Evolutionary conservation across 371 early-diverging fungal genomes (phyloP).

Genomic region (Rhizomucor pusillus): DNA sequence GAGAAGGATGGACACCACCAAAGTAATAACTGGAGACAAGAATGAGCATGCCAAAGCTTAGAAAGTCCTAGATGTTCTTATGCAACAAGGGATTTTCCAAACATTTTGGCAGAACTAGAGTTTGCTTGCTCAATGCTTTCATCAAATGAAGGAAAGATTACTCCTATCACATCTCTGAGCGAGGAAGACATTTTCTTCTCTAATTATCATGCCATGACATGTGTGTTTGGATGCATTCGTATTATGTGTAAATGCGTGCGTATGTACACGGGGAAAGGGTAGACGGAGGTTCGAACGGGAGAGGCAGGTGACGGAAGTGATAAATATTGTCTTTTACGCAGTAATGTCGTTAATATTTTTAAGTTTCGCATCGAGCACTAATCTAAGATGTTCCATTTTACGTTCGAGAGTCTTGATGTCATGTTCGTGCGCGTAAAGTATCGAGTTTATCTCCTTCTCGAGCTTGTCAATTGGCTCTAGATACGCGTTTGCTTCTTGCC

Average conservation of each 20-base stretch:
- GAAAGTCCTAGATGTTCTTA: too few relatives aligned
- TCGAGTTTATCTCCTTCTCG: neutral
- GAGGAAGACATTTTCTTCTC: constrained; percentile 47
- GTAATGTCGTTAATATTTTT: neutral
- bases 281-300: too few relatives aligned
- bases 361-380: neutral
- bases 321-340: neutral
- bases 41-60: too few relatives aligned
- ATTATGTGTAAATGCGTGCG: neutral
- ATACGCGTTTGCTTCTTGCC: neutral
- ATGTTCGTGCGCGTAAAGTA: neutral
- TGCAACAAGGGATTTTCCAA: too few relatives aligned
- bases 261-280: neutral
- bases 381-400: too few relatives aligned
- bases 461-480: neutral
- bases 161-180: too few relatives aligned
- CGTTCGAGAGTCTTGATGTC: neutral
- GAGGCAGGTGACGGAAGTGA: too few relatives aligned
- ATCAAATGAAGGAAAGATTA: too few relatives aligned
- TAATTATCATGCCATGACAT: neutral
- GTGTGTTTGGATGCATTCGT: neutral
- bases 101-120: too few relatives aligned
- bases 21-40: too few relatives aligned
- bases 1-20: too few relatives aligned
- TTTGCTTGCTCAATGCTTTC: too few relatives aligned